phyloP scores from a whole-genome alignment of 768 basidiomycete species.

The Lactarius hengduanensis region DNA sequence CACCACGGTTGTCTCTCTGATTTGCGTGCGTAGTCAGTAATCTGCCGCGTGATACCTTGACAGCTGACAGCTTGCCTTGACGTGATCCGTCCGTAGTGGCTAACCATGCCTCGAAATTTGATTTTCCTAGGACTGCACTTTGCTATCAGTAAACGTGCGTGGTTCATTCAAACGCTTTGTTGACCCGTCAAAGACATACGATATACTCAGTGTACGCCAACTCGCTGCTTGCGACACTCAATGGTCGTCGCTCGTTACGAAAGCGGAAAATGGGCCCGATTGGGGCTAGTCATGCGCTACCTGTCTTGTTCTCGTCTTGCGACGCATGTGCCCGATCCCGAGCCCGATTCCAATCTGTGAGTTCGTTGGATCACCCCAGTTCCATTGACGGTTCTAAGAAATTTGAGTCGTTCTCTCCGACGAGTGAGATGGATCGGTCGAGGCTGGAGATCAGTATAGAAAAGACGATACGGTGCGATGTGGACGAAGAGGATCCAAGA shows the following conservation, averaged over 20 bases:
- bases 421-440: not conserved
- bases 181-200: not conserved
- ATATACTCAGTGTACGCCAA: slow-evolving; percentile 17
- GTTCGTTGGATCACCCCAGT: not conserved
- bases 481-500: not conserved
- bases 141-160: slow-evolving; percentile 25
- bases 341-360: not conserved
- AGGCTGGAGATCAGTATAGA: slow-evolving; percentile 14
- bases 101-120: slow-evolving; percentile 22
- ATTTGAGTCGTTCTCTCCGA: not conserved
- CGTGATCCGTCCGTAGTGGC: slow-evolving; percentile 6
- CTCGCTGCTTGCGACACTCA: slow-evolving; percentile 18
- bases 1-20: slow-evolving; percentile 13
- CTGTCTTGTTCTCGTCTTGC: slow-evolving; percentile 1
- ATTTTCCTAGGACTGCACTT: slow-evolving; percentile 26
- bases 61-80: not conserved
- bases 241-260: slow-evolving; percentile 19
- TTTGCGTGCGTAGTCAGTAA: slow-evolving; percentile 8
- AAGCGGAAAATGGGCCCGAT: not conserved
- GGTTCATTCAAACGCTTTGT: not conserved
- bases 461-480: slow-evolving; percentile 11
- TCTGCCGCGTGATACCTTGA: not conserved
- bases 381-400: not conserved
- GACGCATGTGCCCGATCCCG: not conserved
- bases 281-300: not conserved